These are phyloP conservation scores for Vitis hybrid DNA, from an alignment of 177 flowering plant species.

Conservation along the genomic window DNA sequence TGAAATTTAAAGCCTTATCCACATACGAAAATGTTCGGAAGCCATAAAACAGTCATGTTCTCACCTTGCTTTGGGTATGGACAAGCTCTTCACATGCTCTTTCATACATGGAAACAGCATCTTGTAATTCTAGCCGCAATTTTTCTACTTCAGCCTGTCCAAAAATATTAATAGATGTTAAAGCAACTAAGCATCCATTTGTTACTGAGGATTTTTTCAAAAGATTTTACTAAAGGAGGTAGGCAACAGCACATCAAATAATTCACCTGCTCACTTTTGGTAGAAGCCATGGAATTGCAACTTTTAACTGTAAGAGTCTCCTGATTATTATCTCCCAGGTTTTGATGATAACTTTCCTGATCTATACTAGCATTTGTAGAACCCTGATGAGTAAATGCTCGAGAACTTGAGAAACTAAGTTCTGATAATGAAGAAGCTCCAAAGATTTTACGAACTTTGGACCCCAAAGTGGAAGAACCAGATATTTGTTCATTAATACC, in stretches of 20 bases:
- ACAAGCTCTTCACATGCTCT: conserved; percentile 72
- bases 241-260: not conserved
- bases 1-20: not conserved
- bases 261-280: conserved; percentile 34
- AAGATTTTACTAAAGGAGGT: not conserved
- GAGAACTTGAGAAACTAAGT: conserved; percentile 20
- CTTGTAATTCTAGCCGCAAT: conserved; percentile 55
- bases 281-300: conserved; percentile 19
- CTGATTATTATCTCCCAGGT: conserved; percentile 13
- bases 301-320: conserved; percentile 7
- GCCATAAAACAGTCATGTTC: not conserved
- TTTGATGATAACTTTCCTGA: conserved; percentile 20
- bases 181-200: not conserved
- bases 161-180: not conserved
- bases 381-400: conserved; percentile 12
- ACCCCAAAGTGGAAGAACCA: conserved; percentile 19
- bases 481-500: conserved; percentile 12
- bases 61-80: conserved; percentile 62
- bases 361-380: conserved; percentile 11
- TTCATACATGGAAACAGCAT: conserved; percentile 58
- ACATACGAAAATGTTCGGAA: not conserved
- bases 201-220: not conserved
- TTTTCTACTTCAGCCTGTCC: conserved; percentile 53
- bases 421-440: conserved; percentile 21
- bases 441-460: conserved; percentile 11